A percentile compares a stretch with the other conserved stretches of the same genome.
Evolutionary conservation across 495 filamentous ascomycete species (phyloP).

Genomic region (Chaetomium tenue): DNA sequence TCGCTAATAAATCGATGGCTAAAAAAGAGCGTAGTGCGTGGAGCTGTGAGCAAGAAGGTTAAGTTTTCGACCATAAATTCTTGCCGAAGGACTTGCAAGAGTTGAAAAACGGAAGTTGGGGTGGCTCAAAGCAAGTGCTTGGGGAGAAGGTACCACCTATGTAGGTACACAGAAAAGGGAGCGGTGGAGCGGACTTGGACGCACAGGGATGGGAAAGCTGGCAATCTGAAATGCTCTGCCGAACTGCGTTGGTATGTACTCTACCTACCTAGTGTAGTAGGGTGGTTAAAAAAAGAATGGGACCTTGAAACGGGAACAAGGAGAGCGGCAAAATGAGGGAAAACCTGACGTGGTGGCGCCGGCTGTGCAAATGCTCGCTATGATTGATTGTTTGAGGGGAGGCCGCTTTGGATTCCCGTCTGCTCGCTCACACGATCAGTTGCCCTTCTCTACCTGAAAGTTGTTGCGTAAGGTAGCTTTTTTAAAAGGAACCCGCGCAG

Average conservation of each 20-base stretch:
- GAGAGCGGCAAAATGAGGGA: background rate
- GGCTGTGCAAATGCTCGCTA: background rate
- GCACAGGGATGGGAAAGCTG: background rate
- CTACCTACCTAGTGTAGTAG: too few species aligned
- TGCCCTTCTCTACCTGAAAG: conserved; percentile 24
- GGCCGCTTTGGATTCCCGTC: background rate
- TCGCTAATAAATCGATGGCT: background rate
- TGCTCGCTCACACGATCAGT: conserved; percentile 30
- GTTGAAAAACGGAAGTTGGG: background rate
- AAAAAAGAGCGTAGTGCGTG: background rate
- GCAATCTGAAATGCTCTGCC: background rate
- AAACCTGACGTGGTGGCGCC: background rate
- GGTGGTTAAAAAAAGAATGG: background rate
- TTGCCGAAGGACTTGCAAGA: background rate
- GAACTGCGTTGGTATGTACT: background rate
- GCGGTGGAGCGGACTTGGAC: conserved; percentile 11
- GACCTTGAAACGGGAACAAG: background rate
- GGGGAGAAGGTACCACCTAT: background rate
- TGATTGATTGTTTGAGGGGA: background rate
- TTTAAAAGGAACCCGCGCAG: conserved; percentile 1
- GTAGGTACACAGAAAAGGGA: background rate
- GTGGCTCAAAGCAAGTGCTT: background rate
- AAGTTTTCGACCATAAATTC: background rate
- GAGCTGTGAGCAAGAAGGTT: background rate
- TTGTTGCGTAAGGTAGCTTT: background rate